Evolutionary conservation across 1,284 basidiomycete genomes (phyloP).

Genomic region (Peniophora sp.): DNA sequence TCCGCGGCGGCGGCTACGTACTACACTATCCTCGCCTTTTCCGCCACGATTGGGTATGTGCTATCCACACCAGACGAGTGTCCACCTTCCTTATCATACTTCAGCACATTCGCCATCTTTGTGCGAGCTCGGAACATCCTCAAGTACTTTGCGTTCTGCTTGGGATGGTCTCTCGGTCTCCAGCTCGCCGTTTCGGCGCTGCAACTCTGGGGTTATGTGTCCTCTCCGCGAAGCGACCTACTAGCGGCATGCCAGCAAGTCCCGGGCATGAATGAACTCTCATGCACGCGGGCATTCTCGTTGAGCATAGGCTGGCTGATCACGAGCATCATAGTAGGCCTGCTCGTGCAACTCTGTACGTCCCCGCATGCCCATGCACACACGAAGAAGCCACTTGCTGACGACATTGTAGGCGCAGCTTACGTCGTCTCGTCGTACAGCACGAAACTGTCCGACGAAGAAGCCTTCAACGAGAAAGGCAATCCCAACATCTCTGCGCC

Average conservation of each 20-base stretch:
- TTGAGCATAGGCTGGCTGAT: constrained; percentile 6
- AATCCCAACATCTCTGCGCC: background rate
- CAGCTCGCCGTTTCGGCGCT: constrained; percentile 7
- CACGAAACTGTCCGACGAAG: constrained; percentile 1
- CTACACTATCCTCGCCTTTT: constrained; percentile 6
- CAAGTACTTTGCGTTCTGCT: constrained; percentile 6
- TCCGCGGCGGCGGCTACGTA: background rate
- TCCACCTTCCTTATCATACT: background rate
- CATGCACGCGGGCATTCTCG: constrained; percentile 5
- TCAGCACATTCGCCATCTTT: constrained; percentile 10
- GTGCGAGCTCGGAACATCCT: constrained; percentile 7
- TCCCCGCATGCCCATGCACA: background rate
- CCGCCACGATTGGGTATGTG: constrained; percentile 10
- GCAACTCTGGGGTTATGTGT: constrained; percentile 8
- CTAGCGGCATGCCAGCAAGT: background rate
- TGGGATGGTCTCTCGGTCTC: constrained; percentile 7
- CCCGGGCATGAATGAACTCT: constrained; percentile 8
- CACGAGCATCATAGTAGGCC: constrained; percentile 10
- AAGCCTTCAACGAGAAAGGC: constrained; percentile 1
- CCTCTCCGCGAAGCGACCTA: constrained; percentile 3
- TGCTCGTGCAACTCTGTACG: constrained; percentile 16
- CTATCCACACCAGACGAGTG: background rate
- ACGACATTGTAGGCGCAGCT: constrained; percentile 2
- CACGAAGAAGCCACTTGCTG: background rate
- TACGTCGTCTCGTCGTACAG: constrained; percentile 10